These are phyloP conservation scores for Albatrellus ellisii DNA, from an alignment of 768 basidiomycete genomes.

Conservation along the genomic window DNA sequence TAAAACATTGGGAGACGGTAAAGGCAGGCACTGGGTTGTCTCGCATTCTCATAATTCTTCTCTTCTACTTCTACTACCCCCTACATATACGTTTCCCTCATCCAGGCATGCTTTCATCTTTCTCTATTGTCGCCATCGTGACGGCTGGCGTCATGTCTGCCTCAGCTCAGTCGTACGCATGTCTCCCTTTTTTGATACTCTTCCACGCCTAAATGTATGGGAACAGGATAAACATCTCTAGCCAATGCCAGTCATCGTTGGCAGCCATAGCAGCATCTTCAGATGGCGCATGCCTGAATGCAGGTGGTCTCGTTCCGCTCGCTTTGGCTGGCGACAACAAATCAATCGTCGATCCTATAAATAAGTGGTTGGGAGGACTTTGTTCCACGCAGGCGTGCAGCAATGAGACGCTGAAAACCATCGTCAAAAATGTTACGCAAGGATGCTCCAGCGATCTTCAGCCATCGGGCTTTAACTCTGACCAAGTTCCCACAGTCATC, in stretches of 20 bases:
- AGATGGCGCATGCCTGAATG: slow-evolving; percentile 39
- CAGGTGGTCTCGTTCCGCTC: slow-evolving; percentile 30
- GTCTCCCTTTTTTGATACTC: not conserved
- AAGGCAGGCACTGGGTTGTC: no score
- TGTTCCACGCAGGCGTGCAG: slow-evolving; percentile 41
- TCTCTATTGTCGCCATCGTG: slow-evolving; percentile 9
- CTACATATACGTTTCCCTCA: not conserved
- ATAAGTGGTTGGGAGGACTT: slow-evolving; percentile 47
- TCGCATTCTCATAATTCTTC: no score
- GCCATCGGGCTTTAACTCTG: slow-evolving; percentile 12
- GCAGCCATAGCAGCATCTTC: slow-evolving; percentile 26
- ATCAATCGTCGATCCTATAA: slow-evolving; percentile 35
- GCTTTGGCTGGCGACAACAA: slow-evolving; percentile 20
- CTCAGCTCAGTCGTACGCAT: slow-evolving; percentile 12
- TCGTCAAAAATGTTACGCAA: slow-evolving; percentile 38
- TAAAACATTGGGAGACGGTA: no score
- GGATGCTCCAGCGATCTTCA: slow-evolving; percentile 34
- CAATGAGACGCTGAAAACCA: slow-evolving; percentile 41
- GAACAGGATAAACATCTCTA: slow-evolving; percentile 25
- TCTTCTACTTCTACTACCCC: no score
- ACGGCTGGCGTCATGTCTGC: slow-evolving; percentile 12
- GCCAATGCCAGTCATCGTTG: slow-evolving; percentile 35
- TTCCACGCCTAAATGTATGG: not conserved
- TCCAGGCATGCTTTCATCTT: not conserved
- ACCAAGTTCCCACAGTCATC: slow-evolving; percentile 17